Evolutionary conservation across 352 stramenopile species (phyloP), one percentile per base, ranked within the genome.

Genomic region (Halophytophthora polymorphica): DNA sequence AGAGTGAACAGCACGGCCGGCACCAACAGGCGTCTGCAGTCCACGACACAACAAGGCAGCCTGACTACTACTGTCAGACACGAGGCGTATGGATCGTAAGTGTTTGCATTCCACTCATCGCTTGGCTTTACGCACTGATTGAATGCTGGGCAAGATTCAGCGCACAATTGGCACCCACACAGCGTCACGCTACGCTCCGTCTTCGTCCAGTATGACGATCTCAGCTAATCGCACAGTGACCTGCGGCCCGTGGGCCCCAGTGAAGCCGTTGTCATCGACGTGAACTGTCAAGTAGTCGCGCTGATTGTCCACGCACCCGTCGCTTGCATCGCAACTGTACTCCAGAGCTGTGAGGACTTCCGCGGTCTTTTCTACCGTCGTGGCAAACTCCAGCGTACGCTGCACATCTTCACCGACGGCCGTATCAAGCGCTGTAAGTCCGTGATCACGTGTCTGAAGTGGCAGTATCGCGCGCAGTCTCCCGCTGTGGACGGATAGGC

Each of bases 231-330:
- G 58, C n/a, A 56, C 69, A 18, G 61, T 25, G 11, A 66, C 53
- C 19, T 72, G 64, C 25, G 70, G 49, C 2, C 75, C 69, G 15
- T 53, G 56, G 14, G 50, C 50, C 11, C 75, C 73, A 7, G 61
- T 75, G 52, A 75, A 81, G 1, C 73, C 73, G 45, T 86, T 86
- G 56, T 86, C 73, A 46, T 85, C 72, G 23, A 85, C 73, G 29
- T 71, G 55, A 19, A 85, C 19, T 25, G 48, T 63, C n/a, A 88
- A 23, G 31, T 61, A 64, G 48, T 86, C 73, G 23, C 22, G 40
- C 19, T 43, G 49, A 8, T 54, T 56, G 34, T 61, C 66, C 3
- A 43, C 53, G 23, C 70, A 85, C 13, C 41, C 65, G 46, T 61
- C 19, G 15, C 40, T 35, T 17, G 31, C 52, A 6, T 69, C 48